A percentile compares a stretch with the other conserved stretches of the same genome.
These are phyloP conservation scores for Fonsecaea erecta DNA, from an alignment of 2,329 filamentous ascomycete genomes.

Conservation along the genomic window DNA sequence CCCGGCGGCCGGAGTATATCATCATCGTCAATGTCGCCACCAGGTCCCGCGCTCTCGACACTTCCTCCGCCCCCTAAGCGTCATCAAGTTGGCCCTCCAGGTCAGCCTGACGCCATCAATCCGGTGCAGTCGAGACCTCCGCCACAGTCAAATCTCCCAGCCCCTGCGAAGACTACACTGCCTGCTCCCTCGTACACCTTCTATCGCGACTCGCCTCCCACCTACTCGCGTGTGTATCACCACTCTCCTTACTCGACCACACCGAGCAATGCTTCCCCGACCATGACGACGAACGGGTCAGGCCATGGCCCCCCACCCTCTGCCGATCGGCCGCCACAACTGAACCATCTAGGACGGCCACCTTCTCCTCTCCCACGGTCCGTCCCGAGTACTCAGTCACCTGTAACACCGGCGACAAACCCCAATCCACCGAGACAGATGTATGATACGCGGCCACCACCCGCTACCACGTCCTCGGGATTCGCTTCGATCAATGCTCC, in stretches of 20 bases:
- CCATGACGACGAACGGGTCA: constrained; percentile 21
- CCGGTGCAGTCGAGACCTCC: constrained; percentile 28
- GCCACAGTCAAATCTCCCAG: constrained; percentile 19
- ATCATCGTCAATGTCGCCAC: constrained; percentile 36
- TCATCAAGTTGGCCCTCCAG: constrained; percentile 37
- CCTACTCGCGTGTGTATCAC: constrained; percentile 29
- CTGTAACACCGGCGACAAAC: constrained; percentile 18
- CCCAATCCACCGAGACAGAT: constrained; percentile 29
- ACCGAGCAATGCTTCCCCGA: constrained; percentile 16
- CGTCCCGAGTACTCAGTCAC: constrained; percentile 23
- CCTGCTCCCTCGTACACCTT: constrained; percentile 29
- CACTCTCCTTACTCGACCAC: constrained; percentile 27
- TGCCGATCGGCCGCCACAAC: constrained; percentile 21
- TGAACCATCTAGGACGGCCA: constrained; percentile 20
- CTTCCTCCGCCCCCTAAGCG: constrained; percentile 37
- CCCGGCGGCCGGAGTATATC: constrained; percentile 23
- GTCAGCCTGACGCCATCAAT: constrained; percentile 32
- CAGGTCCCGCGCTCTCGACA: constrained; percentile 32
- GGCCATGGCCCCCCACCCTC: constrained; percentile 12
- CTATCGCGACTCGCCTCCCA: constrained; percentile 23
- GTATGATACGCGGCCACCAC: constrained; percentile 37
- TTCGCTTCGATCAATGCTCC: constrained; percentile 38
- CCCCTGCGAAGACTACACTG: constrained; percentile 15
- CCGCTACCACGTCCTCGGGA: constrained; percentile 28
- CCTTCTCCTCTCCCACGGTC: constrained; percentile 27